Base-by-base conservation (phyloP, 192 early-diverging fungal species). In the Entomortierella lignicola region DNA sequence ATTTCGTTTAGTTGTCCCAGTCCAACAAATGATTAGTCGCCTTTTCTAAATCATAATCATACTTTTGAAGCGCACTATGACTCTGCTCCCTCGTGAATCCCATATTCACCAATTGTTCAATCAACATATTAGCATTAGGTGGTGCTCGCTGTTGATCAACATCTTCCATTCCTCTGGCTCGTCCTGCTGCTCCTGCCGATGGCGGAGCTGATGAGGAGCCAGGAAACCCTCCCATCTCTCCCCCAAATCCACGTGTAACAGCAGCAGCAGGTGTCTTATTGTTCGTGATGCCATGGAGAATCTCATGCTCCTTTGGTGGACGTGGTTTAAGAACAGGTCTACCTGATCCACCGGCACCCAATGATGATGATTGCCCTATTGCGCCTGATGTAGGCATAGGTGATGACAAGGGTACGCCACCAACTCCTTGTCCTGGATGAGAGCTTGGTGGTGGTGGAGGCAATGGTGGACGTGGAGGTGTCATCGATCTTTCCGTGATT, bases 11-110 rank as follows among this genome's bases (percentile, higher is more conserved):
- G 5, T 77, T 60, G 55, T 89, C 85, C 55, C 84, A 88, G 77
- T 93, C 92, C 50, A 94, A 79, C 29, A 94, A 80, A 67, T 91
- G 91, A 72, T 94, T 93, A 60, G 91, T 88, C 0, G 93, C 93
- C 77, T 89, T 87, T 61, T 90, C 85, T 20, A 91, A 79, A 75
- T 94, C 90, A 64, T 92, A 85, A 51, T 93, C 91, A 69, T 86
- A 90, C 83, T 84, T 89, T 41, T 89, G 85, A 32, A 94, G 81
- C 1, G 93, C 92, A 18, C 87, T 85, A 41, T 86, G 83, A 21
- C 91, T 91, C 75, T 92, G 91, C 6, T 86, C 73, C 23, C 83
- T 82, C 10, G 88, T 84, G 69, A 94, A 94, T 1, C 93, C 93
- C 91, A 94, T 93, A 56, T 84, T 87, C 39, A 87, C 81, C 27